Percentiles rank a stretch among this genome's conserved stretches.
Evolutionary conservation across 2,329 filamentous ascomycete species (phyloP).

Genomic region (Lecanicillium sp.): DNA sequence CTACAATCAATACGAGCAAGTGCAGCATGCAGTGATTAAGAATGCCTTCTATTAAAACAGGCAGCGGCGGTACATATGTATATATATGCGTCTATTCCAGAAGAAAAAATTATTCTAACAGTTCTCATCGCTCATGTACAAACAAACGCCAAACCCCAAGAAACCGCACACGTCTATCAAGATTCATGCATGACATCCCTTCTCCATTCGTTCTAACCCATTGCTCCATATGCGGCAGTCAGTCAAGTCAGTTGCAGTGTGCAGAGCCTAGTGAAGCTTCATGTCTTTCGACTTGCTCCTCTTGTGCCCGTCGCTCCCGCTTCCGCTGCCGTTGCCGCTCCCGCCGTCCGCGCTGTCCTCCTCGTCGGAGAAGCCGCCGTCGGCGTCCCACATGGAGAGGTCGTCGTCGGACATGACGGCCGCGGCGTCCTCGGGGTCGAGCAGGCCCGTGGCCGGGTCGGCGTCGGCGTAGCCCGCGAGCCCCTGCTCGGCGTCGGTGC

Average conservation of each 20-base stretch:
- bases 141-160: slow-evolving; percentile 7
- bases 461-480: slow-evolving; percentile 37
- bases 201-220: not conserved
- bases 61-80: too few relatives aligned
- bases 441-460: slow-evolving; percentile 36
- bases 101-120: too few relatives aligned
- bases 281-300: not conserved
- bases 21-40: too few relatives aligned
- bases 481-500: slow-evolving; percentile 25
- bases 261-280: slow-evolving; percentile 5
- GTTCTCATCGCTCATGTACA: not conserved
- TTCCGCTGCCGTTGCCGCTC: slow-evolving; percentile 18
- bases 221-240: too few relatives aligned
- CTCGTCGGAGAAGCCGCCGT: slow-evolving; percentile 25
- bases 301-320: not conserved
- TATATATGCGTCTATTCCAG: too few relatives aligned
- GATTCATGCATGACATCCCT: not conserved
- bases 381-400: slow-evolving; percentile 49
- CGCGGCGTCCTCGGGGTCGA: slow-evolving; percentile 45
- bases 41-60: not conserved
- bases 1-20: not conserved
- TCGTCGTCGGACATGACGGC: slow-evolving; percentile 54
- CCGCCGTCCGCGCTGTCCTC: slow-evolving; percentile 30
- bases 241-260: too few relatives aligned
- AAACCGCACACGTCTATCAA: not conserved